Conservation (phyloP, 768 basidiomycete genomes). For the Suillus subluteus region DNA sequence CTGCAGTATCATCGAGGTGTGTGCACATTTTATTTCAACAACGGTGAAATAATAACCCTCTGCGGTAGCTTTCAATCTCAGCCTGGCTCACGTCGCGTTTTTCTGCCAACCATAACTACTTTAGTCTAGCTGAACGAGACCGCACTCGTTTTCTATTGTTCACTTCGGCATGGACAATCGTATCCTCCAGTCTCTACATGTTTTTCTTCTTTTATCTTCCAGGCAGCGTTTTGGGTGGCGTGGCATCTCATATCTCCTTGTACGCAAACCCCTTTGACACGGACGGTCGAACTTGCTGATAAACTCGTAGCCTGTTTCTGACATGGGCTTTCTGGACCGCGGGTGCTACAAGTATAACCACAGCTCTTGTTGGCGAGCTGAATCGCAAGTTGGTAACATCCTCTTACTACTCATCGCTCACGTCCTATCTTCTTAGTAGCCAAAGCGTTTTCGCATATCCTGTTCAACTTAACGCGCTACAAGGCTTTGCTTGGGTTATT, state of each 20-base stretch:
- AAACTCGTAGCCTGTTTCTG: slow-evolving; percentile 52
- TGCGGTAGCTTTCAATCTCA: slow-evolving; percentile 61
- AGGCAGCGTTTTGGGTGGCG: slow-evolving; percentile 55
- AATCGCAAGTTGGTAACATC: slow-evolving; percentile 59
- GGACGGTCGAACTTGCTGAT: slow-evolving; percentile 2
- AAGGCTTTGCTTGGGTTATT: slow-evolving; percentile 76
- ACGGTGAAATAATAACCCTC: neutral
- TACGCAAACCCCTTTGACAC: slow-evolving; percentile 38
- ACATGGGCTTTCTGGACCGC: slow-evolving; percentile 84
- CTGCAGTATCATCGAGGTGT: slow-evolving; percentile 68
- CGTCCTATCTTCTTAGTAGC: slow-evolving; percentile 28
- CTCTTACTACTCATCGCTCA: slow-evolving; percentile 2
- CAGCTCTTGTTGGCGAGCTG: slow-evolving; percentile 66
- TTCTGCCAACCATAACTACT: slow-evolving; percentile 57
- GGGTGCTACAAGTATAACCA: slow-evolving; percentile 70
- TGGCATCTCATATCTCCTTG: slow-evolving; percentile 67
- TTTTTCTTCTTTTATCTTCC: slow-evolving; percentile 46
- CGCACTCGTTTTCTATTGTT: slow-evolving; percentile 73
- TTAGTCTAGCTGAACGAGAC: slow-evolving; percentile 52
- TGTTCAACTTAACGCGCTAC: slow-evolving; percentile 73
- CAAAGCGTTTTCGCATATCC: slow-evolving; percentile 61
- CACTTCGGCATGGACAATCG: slow-evolving; percentile 68
- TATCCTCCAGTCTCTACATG: slow-evolving; percentile 54
- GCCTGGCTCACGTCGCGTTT: slow-evolving; percentile 72
- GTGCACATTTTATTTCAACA: slow-evolving; percentile 13